Evolutionary conservation across 352 stramenopile species (phyloP).

Genomic region (Phytopythium kandeliae): DNA sequence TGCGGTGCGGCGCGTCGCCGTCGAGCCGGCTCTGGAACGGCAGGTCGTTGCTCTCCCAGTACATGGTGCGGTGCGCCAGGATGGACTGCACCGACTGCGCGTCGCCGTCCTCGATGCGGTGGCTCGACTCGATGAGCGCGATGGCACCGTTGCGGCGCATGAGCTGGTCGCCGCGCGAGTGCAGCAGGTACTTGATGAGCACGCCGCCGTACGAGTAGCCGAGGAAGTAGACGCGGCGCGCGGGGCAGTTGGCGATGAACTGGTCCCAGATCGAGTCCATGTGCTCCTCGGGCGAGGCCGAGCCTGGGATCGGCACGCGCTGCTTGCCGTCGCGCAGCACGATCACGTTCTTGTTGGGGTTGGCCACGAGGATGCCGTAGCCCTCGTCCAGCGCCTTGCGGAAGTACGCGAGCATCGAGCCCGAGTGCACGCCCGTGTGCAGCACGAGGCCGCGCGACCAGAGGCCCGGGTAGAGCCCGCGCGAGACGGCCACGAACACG

Average conservation of each 20-base stretch:
- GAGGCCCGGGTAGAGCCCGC: conserved; percentile 72
- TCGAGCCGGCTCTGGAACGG: conserved; percentile 73
- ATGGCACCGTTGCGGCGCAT: conserved; percentile 84
- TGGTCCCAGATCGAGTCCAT: conserved; percentile 87
- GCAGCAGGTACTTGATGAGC: conserved; percentile 85
- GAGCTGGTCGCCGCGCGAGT: conserved; percentile 80
- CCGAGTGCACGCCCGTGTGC: conserved; percentile 80
- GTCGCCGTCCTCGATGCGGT: conserved; percentile 83
- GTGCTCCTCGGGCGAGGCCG: conserved; percentile 80
- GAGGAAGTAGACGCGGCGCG: conserved; percentile 77
- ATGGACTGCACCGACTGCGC: conserved; percentile 85
- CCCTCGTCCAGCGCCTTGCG: conserved; percentile 80
- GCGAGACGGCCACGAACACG: conserved; percentile 82
- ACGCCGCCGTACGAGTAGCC: conserved; percentile 87
- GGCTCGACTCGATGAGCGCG: conserved; percentile 82
- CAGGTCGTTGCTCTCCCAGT: conserved; percentile 85
- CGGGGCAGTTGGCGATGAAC: conserved; percentile 55
- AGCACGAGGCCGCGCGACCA: conserved; percentile 84
- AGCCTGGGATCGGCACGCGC: conserved; percentile 77
- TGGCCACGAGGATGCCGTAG: conserved; percentile 85
- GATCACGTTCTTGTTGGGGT: conserved; percentile 89
- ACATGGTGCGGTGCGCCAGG: conserved; percentile 84
- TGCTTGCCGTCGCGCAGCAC: conserved; percentile 76
- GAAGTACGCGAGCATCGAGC: conserved; percentile 88
- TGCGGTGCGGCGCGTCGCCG: conserved; percentile 76